Evolutionary conservation across 352 stramenopile species (phyloP).

Genomic region (Globisporangium splendens): DNA sequence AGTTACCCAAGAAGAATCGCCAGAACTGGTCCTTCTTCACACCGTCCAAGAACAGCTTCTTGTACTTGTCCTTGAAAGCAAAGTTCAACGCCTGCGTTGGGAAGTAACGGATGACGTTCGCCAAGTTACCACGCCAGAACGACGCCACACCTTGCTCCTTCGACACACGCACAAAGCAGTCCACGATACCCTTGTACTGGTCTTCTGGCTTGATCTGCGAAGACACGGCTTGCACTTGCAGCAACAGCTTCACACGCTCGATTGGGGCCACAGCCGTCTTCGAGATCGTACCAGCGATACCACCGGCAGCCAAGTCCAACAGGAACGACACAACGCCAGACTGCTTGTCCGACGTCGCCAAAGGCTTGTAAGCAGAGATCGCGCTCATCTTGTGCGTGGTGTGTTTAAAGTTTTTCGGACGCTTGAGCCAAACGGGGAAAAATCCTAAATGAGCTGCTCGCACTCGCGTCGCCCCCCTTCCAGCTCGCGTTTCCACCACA

Average conservation of each 20-base stretch:
- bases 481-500: constrained; percentile 30
- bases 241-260: constrained; percentile 90
- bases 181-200: constrained; percentile 90
- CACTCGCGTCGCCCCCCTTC: not conserved
- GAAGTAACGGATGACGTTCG: constrained; percentile 93
- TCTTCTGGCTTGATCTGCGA: constrained; percentile 90
- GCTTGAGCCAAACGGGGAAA: constrained; percentile 72
- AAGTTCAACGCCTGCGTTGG: constrained; percentile 92
- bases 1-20: constrained; percentile 98
- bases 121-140: constrained; percentile 91
- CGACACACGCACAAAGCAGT: constrained; percentile 89
- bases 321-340: constrained; percentile 60
- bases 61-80: constrained; percentile 94
- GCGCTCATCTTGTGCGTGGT: constrained; percentile 66
- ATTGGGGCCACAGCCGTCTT: constrained; percentile 91
- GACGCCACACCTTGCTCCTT: constrained; percentile 86
- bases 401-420: constrained; percentile 47
- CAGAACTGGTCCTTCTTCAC: constrained; percentile 96
- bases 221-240: constrained; percentile 89
- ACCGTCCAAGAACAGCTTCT: constrained; percentile 84
- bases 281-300: constrained; percentile 84
- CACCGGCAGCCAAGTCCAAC: constrained; percentile 79
- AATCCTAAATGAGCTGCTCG: constrained; percentile 70
- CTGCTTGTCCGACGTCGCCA: constrained; percentile 70
- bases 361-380: constrained; percentile 71